Evolutionary conservation across 1,284 basidiomycete species (phyloP).

Genomic region (Marasmius fiardii): DNA sequence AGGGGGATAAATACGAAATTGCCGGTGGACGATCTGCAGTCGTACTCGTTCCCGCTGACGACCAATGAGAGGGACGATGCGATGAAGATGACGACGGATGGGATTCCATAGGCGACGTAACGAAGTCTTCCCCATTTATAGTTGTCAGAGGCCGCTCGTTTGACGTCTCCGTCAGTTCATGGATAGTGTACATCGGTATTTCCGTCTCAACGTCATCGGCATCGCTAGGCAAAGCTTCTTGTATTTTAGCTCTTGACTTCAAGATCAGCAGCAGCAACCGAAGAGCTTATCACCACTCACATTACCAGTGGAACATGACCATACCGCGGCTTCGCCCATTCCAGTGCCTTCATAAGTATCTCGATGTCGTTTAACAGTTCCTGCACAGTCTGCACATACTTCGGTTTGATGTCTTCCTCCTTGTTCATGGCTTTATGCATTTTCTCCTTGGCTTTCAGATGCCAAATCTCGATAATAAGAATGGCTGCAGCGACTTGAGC

Average conservation of each 20-base stretch:
- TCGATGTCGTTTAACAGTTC: slow-evolving; percentile 37
- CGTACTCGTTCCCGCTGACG: no score
- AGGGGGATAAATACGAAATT: no score
- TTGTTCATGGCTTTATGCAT: slow-evolving; percentile 20
- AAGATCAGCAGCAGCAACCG: neutral
- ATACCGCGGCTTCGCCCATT: slow-evolving; percentile 39
- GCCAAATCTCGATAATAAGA: slow-evolving; percentile 47
- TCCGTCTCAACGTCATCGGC: neutral
- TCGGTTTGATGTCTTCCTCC: slow-evolving; percentile 38
- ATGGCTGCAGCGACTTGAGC: slow-evolving; percentile 43
- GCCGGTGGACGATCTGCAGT: no score
- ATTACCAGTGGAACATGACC: slow-evolving; percentile 37
- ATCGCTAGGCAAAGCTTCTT: slow-evolving; percentile 3
- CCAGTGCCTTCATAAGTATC: slow-evolving; percentile 37
- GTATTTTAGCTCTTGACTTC: slow-evolving; percentile 6
- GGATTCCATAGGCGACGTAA: neutral
- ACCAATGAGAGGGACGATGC: no score
- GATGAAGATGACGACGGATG: no score
- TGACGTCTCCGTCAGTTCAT: neutral
- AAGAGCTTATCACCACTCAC: slow-evolving; percentile 30
- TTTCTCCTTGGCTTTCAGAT: slow-evolving; percentile 43
- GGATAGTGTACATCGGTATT: neutral
- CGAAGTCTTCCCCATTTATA: neutral
- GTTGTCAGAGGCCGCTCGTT: neutral
- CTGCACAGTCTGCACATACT: slow-evolving; percentile 34